A percentile compares a stretch with the other conserved stretches of the same genome.
These are phyloP conservation scores for Setomelanomma holmii DNA, from an alignment of 2,329 filamentous ascomycete genomes.

Conservation along the genomic window DNA sequence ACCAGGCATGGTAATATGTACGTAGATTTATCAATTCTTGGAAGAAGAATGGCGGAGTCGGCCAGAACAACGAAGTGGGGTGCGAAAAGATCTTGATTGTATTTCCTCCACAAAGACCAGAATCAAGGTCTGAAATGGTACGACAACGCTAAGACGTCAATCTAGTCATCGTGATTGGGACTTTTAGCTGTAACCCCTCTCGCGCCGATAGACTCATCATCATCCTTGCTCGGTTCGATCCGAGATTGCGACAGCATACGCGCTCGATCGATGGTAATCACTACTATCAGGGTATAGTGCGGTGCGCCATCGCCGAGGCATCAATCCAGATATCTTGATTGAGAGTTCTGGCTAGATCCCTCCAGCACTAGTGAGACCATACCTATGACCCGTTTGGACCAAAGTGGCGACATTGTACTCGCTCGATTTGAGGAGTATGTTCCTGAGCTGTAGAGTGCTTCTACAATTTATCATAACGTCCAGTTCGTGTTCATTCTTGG, in stretches of 20 bases:
- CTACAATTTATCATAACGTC: no score
- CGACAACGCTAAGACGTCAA: background rate
- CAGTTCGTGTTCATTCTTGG: no score
- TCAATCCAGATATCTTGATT: background rate
- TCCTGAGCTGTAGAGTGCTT: no score
- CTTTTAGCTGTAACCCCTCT: background rate
- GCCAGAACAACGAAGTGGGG: background rate
- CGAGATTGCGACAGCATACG: background rate
- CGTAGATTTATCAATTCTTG: background rate
- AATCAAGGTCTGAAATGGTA: background rate
- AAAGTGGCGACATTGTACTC: background rate
- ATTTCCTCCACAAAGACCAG: background rate
- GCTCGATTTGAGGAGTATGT: background rate
- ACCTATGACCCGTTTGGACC: background rate
- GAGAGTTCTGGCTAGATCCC: background rate
- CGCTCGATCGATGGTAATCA: background rate
- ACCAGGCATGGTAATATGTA: background rate
- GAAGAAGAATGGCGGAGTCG: background rate
- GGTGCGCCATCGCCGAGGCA: background rate
- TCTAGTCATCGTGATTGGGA: background rate
- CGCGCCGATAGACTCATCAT: background rate
- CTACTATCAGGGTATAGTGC: background rate
- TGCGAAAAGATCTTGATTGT: background rate
- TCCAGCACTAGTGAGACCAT: background rate
- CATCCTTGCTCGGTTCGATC: background rate